Conservation (phyloP, 371 early-diverging fungal genomes). For the Rhizopus arrhizus region DNA sequence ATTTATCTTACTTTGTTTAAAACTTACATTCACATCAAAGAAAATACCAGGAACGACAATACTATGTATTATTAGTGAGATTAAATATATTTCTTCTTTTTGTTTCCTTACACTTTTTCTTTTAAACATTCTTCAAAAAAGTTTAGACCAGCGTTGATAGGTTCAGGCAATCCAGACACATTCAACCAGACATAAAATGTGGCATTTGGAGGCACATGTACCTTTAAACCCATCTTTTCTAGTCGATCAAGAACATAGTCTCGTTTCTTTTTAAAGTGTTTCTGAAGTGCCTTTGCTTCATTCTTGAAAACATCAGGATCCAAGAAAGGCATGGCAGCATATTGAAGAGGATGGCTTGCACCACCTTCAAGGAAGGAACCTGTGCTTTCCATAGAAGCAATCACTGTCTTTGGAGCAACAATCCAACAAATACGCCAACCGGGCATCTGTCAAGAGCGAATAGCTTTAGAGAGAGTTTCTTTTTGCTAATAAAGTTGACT, state of each 20-base stretch:
- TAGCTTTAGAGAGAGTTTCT: no score
- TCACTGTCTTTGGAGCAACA: constrained; percentile 51
- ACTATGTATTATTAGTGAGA: constrained; percentile 11
- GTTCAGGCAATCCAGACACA: constrained; percentile 43
- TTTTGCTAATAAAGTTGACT: neutral
- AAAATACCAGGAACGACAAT: constrained; percentile 57
- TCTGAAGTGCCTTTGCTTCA: constrained; percentile 51
- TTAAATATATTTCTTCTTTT: neutral
- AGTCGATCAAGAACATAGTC: constrained; percentile 47
- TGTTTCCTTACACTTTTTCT: constrained; percentile 50
- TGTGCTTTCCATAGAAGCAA: constrained; percentile 49
- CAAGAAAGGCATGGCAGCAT: constrained; percentile 50
- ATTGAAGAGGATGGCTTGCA: constrained; percentile 54
- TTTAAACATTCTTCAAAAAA: constrained; percentile 58
- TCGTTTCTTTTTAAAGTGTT: constrained; percentile 47
- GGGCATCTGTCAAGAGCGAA: constrained; percentile 33
- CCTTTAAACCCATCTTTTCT: constrained; percentile 36
- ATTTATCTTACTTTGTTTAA: neutral
- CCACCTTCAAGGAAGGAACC: constrained; percentile 60
- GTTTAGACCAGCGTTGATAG: constrained; percentile 48
- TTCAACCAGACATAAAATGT: constrained; percentile 62
- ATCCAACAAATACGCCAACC: constrained; percentile 63
- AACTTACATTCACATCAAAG: constrained; percentile 56
- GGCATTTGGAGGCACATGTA: constrained; percentile 46
- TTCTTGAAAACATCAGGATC: constrained; percentile 38